A percentile compares a stretch with the other conserved stretches of the same genome.
Evolutionary conservation across 139 green algal genomes (phyloP).

Genomic region (Spirogloea muscicola): DNA sequence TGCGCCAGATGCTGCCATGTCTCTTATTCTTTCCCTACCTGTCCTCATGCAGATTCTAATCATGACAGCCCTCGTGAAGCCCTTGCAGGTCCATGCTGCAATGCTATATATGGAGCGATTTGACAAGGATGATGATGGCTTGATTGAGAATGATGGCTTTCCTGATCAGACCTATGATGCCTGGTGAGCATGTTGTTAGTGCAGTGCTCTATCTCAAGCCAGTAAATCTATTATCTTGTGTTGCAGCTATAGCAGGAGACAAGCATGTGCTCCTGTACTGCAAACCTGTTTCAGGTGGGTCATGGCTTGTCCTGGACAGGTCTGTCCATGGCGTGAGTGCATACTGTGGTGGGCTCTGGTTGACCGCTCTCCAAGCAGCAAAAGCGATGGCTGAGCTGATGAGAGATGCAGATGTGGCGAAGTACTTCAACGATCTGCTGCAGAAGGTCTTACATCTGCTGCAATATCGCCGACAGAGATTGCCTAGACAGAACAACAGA

Average conservation of each 20-base stretch:
- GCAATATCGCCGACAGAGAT: no score
- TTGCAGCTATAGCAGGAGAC: not conserved
- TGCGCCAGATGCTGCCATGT: not conserved
- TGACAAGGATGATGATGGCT: constrained; percentile 34
- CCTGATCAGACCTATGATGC: constrained; percentile 46
- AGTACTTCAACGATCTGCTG: not conserved
- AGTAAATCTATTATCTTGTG: not conserved
- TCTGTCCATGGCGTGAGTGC: constrained; percentile 41
- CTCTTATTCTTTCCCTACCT: not conserved
- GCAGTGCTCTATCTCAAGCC: not conserved
- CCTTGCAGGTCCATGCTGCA: constrained; percentile 7
- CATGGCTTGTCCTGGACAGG: constrained; percentile 9
- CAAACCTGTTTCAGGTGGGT: not conserved
- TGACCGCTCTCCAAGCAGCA: constrained; percentile 42
- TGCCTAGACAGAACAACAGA: no score
- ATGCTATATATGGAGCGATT: constrained; percentile 21
- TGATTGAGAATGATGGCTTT: constrained; percentile 49
- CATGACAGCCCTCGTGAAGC: not conserved
- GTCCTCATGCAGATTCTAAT: not conserved
- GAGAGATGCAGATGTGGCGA: not conserved
- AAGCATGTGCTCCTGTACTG: no score
- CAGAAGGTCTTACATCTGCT: no score
- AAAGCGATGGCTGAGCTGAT: constrained; percentile 14
- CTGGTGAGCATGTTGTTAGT: constrained; percentile 9
- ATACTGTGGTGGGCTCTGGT: constrained; percentile 48